Percentiles rank a stretch among this genome's conserved stretches.
phyloP scores from a whole-genome alignment of 2,329 filamentous ascomycete genomes.

The Hymenoscyphus scutula region DNA sequence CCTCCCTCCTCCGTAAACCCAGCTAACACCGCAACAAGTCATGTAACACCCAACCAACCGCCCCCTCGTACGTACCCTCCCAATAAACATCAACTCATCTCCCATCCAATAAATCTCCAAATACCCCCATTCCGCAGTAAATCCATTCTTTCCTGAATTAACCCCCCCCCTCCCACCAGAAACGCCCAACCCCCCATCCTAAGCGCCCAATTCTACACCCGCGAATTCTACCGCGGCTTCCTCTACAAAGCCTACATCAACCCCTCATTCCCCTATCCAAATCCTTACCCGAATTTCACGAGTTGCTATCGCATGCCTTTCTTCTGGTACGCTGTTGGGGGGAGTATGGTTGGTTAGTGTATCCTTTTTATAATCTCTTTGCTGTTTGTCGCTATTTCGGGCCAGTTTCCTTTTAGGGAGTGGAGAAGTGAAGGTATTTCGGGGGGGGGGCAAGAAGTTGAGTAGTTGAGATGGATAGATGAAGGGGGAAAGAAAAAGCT shows the following conservation, averaged over 20 bases:
- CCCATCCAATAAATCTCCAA: neutral
- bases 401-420: too few species aligned
- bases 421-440: too few species aligned
- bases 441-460: too few species aligned
- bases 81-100: neutral
- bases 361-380: neutral
- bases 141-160: neutral
- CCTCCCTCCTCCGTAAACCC: neutral
- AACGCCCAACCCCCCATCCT: neutral
- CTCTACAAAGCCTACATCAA: neutral
- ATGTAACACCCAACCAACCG: neutral
- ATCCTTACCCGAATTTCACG: neutral
- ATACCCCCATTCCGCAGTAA: neutral
- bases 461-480: neutral
- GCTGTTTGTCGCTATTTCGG: too few species aligned
- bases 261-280: neutral
- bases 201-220: constrained; percentile 1
- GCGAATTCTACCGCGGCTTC: neutral
- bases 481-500: neutral
- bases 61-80: neutral
- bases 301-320: neutral
- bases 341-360: neutral
- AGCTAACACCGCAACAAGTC: neutral
- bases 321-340: neutral
- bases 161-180: neutral